phyloP scores from a whole-genome alignment of 768 basidiomycete species.

The Agrocybe pediades region DNA sequence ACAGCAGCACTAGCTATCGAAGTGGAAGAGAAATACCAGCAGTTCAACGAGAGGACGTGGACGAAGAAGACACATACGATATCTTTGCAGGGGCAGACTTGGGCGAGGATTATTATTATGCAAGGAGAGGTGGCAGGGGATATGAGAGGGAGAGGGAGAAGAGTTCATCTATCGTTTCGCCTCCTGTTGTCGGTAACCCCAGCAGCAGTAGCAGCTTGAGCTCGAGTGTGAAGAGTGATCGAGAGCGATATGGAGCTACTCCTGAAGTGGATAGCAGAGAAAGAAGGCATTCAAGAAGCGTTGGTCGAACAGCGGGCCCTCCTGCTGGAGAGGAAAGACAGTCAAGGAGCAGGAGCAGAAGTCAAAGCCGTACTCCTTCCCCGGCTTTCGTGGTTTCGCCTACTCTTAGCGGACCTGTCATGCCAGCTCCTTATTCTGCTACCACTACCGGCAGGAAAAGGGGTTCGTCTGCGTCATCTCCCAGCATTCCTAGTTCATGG shows the following conservation, averaged over 20 bases:
- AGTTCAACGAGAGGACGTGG: conserved; percentile 2
- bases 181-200: background rate
- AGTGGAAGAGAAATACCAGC: conserved; percentile 5
- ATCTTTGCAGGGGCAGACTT: conserved; percentile 63
- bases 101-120: conserved; percentile 47
- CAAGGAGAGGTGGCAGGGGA: conserved; percentile 23
- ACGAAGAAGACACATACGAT: conserved; percentile 49
- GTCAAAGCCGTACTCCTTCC: conserved; percentile 30
- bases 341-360: conserved; percentile 23
- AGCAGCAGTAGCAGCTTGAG: background rate
- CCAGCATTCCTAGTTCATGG: conserved; percentile 15
- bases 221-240: background rate
- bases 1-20: background rate
- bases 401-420: background rate
- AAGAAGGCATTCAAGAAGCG: conserved; percentile 3
- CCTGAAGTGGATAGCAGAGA: conserved; percentile 1
- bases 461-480: conserved; percentile 15
- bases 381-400: conserved; percentile 26
- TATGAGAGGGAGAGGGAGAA: conserved; percentile 16
- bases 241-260: conserved; percentile 8
- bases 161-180: background rate
- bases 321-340: conserved; percentile 21
- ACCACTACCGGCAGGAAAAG: conserved; percentile 1
- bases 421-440: background rate
- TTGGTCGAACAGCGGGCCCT: background rate